Evolutionary conservation across 2,329 filamentous ascomycete genomes (phyloP), one percentile per base, ranked within the genome.

Genomic region (Acarospora socialis): DNA sequence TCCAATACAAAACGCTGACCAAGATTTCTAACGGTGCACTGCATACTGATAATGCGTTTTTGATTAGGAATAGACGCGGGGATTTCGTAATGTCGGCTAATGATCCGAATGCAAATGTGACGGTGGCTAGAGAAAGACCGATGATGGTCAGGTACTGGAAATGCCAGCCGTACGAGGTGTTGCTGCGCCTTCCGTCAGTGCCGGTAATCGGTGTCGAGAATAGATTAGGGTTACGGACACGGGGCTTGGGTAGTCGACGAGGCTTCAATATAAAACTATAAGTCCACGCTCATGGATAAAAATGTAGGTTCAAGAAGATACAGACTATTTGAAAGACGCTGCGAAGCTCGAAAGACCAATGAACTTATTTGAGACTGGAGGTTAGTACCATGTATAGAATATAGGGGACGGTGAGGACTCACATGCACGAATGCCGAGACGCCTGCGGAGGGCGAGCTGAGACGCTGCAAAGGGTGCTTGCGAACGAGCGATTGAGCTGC

Each of bases 111-210:
- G 51, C 35, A 50, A 74, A 74, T 20, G 70, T 71, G 26, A 61
- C 21, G 2, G 69, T 68, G 1, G 68, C 60, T 30, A 75, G 52
- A 4, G 60, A 53, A 5, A 75, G 59, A 25, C 71, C 72, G 43
- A 77, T 65, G 43, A 74, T 71, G 37, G 72, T 76, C 14, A 76
- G 57, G 46, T 71, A 75, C 53, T 75, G 71, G 38, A 76, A 64
- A 46, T 77, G 71, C 70, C 71, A 75, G 43, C 72, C 72, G 50
- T 71, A 75, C 21, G 68, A 66, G 9, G 68, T 57, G 42, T 68
- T 73, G 24, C 62, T 70, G 41, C 36, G 15, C n/a, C n/a, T n/a
- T n/a, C n/a, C n/a, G n/a, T n/a, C 5, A 10, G 8, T 18, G 30
- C 30, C 27, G 28, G 21, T 17, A 32, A 21, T 7, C 27, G 14